These are phyloP conservation scores for Saccharomycopsis hybrid DNA, from an alignment of 1,139 yeast species.

Conservation along the genomic window DNA sequence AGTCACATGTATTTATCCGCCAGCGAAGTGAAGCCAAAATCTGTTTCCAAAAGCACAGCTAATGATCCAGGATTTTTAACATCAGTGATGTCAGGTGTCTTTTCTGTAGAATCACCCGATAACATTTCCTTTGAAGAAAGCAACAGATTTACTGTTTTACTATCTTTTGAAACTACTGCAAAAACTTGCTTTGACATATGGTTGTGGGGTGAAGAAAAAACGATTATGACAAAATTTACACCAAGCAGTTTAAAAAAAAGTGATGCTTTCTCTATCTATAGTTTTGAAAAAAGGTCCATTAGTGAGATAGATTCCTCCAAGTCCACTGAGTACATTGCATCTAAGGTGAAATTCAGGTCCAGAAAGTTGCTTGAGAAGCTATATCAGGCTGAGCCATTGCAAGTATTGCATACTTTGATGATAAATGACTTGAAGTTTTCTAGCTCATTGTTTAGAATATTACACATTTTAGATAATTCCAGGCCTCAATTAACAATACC, in stretches of 20 bases:
- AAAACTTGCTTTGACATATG: constrained; percentile 55
- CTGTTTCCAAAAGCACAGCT: constrained; percentile 19
- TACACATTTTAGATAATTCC: constrained; percentile 81
- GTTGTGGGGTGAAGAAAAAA: constrained; percentile 61
- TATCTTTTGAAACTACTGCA: constrained; percentile 59
- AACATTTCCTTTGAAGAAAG: constrained; percentile 48
- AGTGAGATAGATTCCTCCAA: constrained; percentile 30
- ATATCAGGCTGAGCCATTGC: constrained; percentile 64
- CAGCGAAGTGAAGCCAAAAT: constrained; percentile 21
- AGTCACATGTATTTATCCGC: constrained; percentile 53
- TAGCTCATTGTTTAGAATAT: constrained; percentile 37
- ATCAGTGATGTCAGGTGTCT: constrained; percentile 79
- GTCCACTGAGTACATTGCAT: constrained; percentile 54
- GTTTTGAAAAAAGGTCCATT: too few species aligned
- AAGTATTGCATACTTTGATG: constrained; percentile 57
- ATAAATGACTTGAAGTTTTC: constrained; percentile 22
- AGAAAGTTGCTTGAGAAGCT: constrained; percentile 64
- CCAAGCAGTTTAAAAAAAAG: background rate
- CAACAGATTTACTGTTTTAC: constrained; percentile 48
- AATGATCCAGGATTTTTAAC: constrained; percentile 57
- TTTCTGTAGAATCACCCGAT: constrained; percentile 68
- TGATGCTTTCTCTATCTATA: background rate
- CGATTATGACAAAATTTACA: constrained; percentile 22
- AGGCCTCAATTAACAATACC: constrained; percentile 74
- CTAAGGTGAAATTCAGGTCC: constrained; percentile 66